Conservation (phyloP, 192 early-diverging fungal species). For the Mortierella claussenii region DNA sequence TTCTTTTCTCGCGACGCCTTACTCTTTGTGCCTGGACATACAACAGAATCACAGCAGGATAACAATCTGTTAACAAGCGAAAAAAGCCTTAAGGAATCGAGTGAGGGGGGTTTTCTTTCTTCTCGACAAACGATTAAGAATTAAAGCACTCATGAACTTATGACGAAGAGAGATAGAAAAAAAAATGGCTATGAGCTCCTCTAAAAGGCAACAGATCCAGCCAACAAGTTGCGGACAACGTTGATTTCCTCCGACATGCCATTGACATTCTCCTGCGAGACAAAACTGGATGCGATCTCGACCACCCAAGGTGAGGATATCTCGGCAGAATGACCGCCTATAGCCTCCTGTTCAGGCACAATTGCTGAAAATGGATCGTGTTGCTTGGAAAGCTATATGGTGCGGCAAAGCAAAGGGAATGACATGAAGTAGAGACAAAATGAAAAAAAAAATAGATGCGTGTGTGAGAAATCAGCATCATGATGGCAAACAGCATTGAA, state of each 20-base stretch:
- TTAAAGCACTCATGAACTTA: too few species aligned
- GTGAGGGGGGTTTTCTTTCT: too few species aligned
- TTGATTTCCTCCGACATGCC: conserved; percentile 50
- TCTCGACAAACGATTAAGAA: too few species aligned
- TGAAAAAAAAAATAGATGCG: not conserved
- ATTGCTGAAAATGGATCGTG: conserved; percentile 46
- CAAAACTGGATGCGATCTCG: conserved; percentile 46
- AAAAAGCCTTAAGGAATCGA: too few species aligned
- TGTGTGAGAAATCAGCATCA: not conserved
- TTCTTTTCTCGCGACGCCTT: not conserved
- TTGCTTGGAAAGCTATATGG: conserved; percentile 33
- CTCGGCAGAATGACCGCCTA: conserved; percentile 4
- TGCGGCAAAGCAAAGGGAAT: too few species aligned
- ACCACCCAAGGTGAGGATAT: conserved; percentile 37
- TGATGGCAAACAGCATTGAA: too few species aligned
- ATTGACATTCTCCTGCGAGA: conserved; percentile 51
- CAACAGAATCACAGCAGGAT: too few species aligned
- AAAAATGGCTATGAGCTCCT: not conserved
- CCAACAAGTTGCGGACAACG: conserved; percentile 36
- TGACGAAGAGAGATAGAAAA: too few species aligned
- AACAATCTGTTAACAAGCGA: too few species aligned
- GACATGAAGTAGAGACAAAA: not conserved
- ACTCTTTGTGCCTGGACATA: too few species aligned
- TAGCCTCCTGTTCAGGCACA: conserved; percentile 21
- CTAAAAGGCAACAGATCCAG: conserved; percentile 37